These are phyloP conservation scores for Antitrichia curtipendula DNA, from an alignment of 225 moss, liverwort and hornwort species.

Conservation along the genomic window DNA sequence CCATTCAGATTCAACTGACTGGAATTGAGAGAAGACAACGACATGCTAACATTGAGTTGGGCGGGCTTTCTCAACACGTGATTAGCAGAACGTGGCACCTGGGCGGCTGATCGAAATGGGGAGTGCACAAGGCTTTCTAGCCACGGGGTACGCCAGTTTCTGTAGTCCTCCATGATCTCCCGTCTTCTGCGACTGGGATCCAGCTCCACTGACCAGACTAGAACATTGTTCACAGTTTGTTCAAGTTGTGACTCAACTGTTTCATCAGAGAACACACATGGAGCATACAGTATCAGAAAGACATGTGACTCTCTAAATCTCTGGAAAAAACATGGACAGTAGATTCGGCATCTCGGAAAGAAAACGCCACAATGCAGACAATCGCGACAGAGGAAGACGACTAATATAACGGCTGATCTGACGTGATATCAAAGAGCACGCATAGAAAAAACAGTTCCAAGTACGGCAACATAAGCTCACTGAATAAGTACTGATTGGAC, in stretches of 20 bases:
- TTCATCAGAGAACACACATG: background rate
- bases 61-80: background rate
- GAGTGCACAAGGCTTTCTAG: background rate
- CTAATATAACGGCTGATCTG: background rate
- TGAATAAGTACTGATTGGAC: background rate
- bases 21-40: background rate
- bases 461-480: background rate
- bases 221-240: slow-evolving; percentile 21
- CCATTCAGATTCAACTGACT: background rate
- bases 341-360: background rate
- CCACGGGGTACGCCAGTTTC: slow-evolving; percentile 17
- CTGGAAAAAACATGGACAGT: background rate
- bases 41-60: background rate
- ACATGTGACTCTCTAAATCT: background rate
- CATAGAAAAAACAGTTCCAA: background rate
- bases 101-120: slow-evolving; percentile 1
- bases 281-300: background rate
- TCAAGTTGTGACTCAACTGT: slow-evolving; percentile 30
- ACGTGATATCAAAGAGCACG: background rate
- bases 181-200: slow-evolving; percentile 44
- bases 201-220: slow-evolving; percentile 49
- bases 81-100: background rate
- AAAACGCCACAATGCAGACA: background rate
- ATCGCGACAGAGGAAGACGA: background rate
- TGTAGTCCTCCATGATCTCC: slow-evolving; percentile 10